phyloP scores from a whole-genome alignment of 768 basidiomycete species.

The Pleurotus platypus region DNA sequence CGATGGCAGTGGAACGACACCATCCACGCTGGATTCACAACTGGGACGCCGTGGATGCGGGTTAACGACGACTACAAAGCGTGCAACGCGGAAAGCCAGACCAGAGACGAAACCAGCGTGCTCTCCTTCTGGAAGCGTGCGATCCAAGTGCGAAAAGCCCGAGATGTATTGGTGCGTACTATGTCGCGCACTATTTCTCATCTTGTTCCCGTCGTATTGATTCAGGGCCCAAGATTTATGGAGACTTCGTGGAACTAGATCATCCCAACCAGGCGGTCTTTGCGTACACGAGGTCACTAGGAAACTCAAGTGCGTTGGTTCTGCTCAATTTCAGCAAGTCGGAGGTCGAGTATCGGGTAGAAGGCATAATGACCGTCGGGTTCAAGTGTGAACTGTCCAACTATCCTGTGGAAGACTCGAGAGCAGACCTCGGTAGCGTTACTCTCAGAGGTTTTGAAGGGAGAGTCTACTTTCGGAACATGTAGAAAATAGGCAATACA shows the following conservation, averaged over 20 bases:
- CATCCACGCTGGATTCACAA: conserved; percentile 60
- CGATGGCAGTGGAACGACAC: conserved; percentile 50
- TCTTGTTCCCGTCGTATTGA: neutral
- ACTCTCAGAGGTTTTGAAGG: conserved; percentile 30
- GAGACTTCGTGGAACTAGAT: conserved; percentile 52
- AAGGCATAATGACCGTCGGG: neutral
- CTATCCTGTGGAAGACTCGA: neutral
- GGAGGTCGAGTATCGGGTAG: conserved; percentile 18
- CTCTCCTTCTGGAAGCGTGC: conserved; percentile 59
- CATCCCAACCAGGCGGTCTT: conserved; percentile 46
- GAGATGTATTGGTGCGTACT: conserved; percentile 48
- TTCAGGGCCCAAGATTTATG: conserved; percentile 43
- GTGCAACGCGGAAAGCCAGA: conserved; percentile 55
- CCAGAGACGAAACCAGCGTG: conserved; percentile 47
- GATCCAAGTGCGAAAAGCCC: conserved; percentile 46
- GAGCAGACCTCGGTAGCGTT: neutral
- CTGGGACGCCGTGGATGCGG: conserved; percentile 70
- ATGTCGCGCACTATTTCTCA: neutral
- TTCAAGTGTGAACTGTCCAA: neutral
- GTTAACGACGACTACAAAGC: conserved; percentile 62
- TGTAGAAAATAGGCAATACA: no score
- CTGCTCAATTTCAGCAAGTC: conserved; percentile 44
- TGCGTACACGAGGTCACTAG: conserved; percentile 45
- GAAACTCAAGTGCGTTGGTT: conserved; percentile 31
- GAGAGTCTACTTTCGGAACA: conserved; percentile 21